Base-by-base conservation (phyloP, 345 rosid species). In the Anastatica hierochuntica region DNA sequence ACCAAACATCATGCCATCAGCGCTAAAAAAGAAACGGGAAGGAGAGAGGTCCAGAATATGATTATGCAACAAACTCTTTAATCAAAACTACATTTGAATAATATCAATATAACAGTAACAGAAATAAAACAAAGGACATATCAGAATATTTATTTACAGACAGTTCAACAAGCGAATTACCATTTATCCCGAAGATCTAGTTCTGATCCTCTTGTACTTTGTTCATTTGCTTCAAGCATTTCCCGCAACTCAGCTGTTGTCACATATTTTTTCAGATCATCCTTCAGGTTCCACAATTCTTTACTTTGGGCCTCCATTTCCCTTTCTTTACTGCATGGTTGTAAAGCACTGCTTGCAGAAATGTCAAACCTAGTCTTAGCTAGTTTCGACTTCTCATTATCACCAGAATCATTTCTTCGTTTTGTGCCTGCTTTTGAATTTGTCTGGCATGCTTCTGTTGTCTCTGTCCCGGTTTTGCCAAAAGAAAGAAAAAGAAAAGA, bases 1-100 rank as follows among this genome's bases (percentile, higher is more conserved):
- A 70, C 95, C 98, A 76, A 88, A 85, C 74, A 85, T 67, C 97
- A 92, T 92, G 57, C 97, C 97, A 76, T 92, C 95, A 50, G 88
- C 86, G 72, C 98, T 88, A 50, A 34, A 68, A 68, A 44, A 74
- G 38, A 47, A 68, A 53, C 26, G 56, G 34, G 13, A 53, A 18
- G 27, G 15, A 38, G n/a, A n/a, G n/a, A 52, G 39, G 12, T 39
- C 18, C 45, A 19, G 31, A 31, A 15, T 58, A 59, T 21, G 50
- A 58, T 43, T 14, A 20, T 46, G 14, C 23, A 31, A 24, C 19
- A 2, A 30, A 50, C 4, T 35, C 19, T 49, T 12, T 43, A 58
- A 43, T 36, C 58, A 23, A 26, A 56, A 27, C 39, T 20, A 55
- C 44, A 35, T 39, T 26, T 7, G 0, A 42, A 34, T 3, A 11